These are phyloP conservation scores for Solanum sitiens DNA, from an alignment of 257 asterid genomes.

Conservation along the genomic window DNA sequence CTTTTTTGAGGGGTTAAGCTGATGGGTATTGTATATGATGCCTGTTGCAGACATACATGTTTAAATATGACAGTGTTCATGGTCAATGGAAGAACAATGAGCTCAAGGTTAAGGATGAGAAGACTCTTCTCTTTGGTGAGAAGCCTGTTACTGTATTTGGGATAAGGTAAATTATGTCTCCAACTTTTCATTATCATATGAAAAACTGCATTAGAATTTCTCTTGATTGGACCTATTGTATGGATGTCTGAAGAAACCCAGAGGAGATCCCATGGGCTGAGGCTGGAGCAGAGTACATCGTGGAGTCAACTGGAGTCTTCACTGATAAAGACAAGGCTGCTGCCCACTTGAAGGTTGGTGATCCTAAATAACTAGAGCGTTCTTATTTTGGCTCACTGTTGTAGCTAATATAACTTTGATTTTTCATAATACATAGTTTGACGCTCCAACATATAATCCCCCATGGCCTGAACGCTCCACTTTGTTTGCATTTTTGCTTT, in stretches of 20 bases:
- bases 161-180: conserved; percentile 25
- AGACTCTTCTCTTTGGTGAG: conserved; percentile 77
- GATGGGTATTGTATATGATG: background rate
- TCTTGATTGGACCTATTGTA: background rate
- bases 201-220: background rate
- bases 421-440: background rate
- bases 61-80: conserved; percentile 72
- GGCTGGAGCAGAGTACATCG: conserved; percentile 76
- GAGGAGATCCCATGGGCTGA: conserved; percentile 90
- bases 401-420: background rate
- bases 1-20: background rate
- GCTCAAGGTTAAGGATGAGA: conserved; percentile 56
- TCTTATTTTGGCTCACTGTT: background rate
- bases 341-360: conserved; percentile 63
- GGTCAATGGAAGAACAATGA: conserved; percentile 74
- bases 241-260: conserved; percentile 43
- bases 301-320: conserved; percentile 79
- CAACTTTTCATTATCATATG: background rate
- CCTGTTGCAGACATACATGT: conserved; percentile 42
- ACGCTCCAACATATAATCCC: background rate
- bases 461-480: background rate
- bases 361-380: background rate
- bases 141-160: conserved; percentile 60
- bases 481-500: background rate
- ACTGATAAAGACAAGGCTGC: conserved; percentile 85